Percentiles rank a stretch among this genome's conserved stretches.
These are phyloP conservation scores for Rehmannia glutinosa DNA, from an alignment of 257 asterid genomes.

Conservation along the genomic window DNA sequence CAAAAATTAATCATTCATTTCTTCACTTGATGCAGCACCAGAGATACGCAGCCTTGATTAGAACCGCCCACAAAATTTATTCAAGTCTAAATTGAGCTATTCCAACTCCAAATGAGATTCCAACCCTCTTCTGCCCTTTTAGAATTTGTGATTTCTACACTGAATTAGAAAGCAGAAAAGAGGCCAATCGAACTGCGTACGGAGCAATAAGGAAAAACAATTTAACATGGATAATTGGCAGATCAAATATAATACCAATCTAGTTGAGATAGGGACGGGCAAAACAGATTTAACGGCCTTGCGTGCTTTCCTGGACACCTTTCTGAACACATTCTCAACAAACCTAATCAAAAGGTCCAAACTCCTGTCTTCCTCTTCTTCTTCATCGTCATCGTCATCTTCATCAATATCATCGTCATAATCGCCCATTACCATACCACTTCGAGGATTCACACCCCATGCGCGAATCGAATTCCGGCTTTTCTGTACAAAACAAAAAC, in stretches of 20 bases:
- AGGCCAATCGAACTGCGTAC: not conserved
- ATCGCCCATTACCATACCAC: conserved; percentile 48
- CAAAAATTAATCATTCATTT: too few species aligned
- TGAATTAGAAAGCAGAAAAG: not conserved
- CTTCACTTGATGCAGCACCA: too few species aligned
- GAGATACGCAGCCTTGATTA: too few species aligned
- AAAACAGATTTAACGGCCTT: conserved; percentile 86
- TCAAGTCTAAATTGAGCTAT: not conserved
- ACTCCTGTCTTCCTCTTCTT: conserved; percentile 81
- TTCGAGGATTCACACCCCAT: conserved; percentile 41
- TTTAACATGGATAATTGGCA: too few species aligned
- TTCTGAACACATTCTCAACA: conserved; percentile 75
- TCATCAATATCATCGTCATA: conserved; percentile 45
- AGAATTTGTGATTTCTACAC: too few species aligned
- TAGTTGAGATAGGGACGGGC: conserved; percentile 68
- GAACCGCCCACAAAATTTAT: too few species aligned
- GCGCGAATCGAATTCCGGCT: conserved; percentile 30
- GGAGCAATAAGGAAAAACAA: not conserved
- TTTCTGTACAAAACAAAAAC: conserved; percentile 27
- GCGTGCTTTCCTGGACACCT: conserved; percentile 81
- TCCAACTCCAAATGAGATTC: not conserved
- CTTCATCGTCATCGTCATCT: conserved; percentile 63
- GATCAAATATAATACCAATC: conserved; percentile 79
- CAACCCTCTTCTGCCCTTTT: too few species aligned
- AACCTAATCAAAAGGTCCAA: conserved; percentile 80